Percentiles rank a stretch among this genome's conserved stretches.
Conservation (phyloP, 306 rosid species). For the Notholithocarpus densiflorus region DNA sequence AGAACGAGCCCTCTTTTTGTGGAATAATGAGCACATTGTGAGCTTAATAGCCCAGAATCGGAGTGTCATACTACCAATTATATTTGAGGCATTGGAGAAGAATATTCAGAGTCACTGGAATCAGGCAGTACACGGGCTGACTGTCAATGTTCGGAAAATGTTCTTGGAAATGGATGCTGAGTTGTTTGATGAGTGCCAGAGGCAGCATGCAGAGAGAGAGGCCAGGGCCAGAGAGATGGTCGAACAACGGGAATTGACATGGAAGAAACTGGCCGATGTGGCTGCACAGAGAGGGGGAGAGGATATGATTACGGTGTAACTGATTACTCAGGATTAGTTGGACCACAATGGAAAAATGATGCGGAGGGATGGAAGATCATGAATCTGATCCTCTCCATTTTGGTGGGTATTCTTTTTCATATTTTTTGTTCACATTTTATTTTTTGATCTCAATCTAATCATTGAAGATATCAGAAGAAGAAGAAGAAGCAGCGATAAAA, state of each 20-base stretch:
- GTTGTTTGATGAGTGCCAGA: constrained; percentile 85
- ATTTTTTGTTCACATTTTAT: constrained; percentile 22
- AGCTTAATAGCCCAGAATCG: constrained; percentile 93
- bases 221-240: constrained; percentile 56
- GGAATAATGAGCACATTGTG: constrained; percentile 96
- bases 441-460: constrained; percentile 40
- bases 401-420: constrained; percentile 52
- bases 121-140: constrained; percentile 90
- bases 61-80: constrained; percentile 62
- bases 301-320: constrained; percentile 52
- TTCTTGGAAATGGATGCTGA: constrained; percentile 90
- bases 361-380: constrained; percentile 32
- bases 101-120: constrained; percentile 83
- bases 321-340: neutral
- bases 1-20: constrained; percentile 85
- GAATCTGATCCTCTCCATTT: constrained; percentile 41
- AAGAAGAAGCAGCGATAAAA: constrained; percentile 27
- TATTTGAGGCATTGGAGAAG: constrained; percentile 76
- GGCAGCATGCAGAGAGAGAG: constrained; percentile 58
- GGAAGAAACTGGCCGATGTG: constrained; percentile 84
- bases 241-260: constrained; percentile 62
- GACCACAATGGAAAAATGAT: constrained; percentile 25
- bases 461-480: constrained; percentile 39
- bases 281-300: constrained; percentile 57
- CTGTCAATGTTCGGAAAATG: constrained; percentile 84